Base-by-base conservation (phyloP, 1,284 basidiomycete species). In the Sporisorium reilianum region DNA sequence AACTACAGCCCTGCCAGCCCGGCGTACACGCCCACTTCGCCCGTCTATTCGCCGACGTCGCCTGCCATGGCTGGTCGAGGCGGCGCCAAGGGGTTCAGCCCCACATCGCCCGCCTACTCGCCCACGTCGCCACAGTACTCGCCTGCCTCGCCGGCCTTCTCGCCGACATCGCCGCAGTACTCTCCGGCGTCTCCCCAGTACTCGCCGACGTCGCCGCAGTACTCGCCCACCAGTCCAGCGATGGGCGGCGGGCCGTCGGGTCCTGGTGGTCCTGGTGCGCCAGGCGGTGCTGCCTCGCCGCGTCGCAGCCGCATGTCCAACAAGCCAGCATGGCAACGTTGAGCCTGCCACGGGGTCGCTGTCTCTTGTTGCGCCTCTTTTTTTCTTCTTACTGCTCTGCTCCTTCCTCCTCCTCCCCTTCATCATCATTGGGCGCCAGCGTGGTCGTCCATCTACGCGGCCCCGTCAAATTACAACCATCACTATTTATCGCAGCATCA, bases 121-220 rank as follows among this genome's bases (percentile, higher is more conserved):
- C 82, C 84, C 11, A 77, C 77, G 1, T 82, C 80, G 28, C 80
- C 80, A 20, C 76, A 74, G 55, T 81, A 81, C 45, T 80, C 78
- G 42, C 80, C 80, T 10, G 79, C 80, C 10, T 81, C 80, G 45
- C 80, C 76, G 7, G 90, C 90, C 18, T 94, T 93, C 83, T 95
- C 93, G 2, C 94, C 94, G 0, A 93, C 93, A 2, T 94, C 92
- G 75, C 86, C 86, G 9, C 73, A 80, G 42, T 82, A 85, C 65
- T 84, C 84, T 61, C 71, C 85, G 10, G 84, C 85, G 10, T 85
- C 82, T 11, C 83, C 85, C 14, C 75, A 79, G 57, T 83, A 82
- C 50, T 80, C 77, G 64, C 75, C 82, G 11, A 77, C 81, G 3
- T 82, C 78, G 22, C 81, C 81, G 26, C 68, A 73, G 45, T 81